A percentile compares a stretch with the other conserved stretches of the same genome.
These are phyloP conservation scores for Nemania sp. DNA, from an alignment of 2,329 filamentous ascomycete species.

Conservation along the genomic window DNA sequence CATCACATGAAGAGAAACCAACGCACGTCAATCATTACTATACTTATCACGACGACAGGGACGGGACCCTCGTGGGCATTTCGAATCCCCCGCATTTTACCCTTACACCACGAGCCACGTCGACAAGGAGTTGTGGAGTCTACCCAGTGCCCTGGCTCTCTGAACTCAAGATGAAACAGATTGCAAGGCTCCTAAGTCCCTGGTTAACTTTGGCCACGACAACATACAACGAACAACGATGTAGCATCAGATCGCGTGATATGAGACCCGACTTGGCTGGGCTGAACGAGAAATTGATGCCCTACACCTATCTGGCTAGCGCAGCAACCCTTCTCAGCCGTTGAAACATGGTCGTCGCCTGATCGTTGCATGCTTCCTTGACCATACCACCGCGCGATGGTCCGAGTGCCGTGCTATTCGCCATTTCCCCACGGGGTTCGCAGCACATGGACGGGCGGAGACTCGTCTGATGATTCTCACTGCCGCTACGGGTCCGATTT, in stretches of 20 bases:
- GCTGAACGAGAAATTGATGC: background rate
- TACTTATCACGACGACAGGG: constrained; percentile 12
- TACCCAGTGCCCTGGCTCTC: constrained; percentile 4
- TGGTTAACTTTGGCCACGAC: background rate
- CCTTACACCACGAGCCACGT: constrained; percentile 19
- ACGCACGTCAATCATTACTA: constrained; percentile 21
- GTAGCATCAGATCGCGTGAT: background rate
- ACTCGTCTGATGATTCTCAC: too few species aligned
- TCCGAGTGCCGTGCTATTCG: too few species aligned
- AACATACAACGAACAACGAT: background rate
- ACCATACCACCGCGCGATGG: too few species aligned
- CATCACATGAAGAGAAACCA: constrained; percentile 27
- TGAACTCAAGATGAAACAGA: background rate
- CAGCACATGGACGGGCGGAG: too few species aligned
- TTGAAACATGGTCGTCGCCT: background rate
- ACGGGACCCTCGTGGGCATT: constrained; percentile 10
- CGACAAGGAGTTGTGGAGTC: constrained; percentile 12
- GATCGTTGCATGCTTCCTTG: background rate
- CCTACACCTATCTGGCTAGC: background rate
- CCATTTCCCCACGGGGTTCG: too few species aligned
- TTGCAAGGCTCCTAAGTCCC: background rate
- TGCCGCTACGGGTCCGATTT: too few species aligned
- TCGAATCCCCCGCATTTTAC: background rate
- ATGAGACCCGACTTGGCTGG: background rate
- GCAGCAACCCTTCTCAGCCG: background rate